Evolutionary conservation across 2,329 filamentous ascomycete species (phyloP).

Genomic region (Penicillium crustosum): DNA sequence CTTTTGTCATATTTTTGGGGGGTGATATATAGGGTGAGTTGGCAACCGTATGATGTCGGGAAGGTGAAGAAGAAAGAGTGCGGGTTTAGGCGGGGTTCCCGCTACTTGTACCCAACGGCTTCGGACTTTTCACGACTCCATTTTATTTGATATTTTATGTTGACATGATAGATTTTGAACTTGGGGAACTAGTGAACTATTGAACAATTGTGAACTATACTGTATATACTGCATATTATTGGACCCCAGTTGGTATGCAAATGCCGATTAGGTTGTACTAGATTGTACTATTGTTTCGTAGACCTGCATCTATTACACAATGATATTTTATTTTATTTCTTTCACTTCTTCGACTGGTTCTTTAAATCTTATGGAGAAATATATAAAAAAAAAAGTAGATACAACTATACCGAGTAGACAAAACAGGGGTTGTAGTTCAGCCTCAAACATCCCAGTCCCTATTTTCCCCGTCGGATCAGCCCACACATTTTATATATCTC

Average conservation of each 20-base stretch:
- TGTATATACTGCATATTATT: background rate
- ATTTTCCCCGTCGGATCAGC: constrained; percentile 8
- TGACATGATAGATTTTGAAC: background rate
- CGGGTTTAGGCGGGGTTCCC: constrained; percentile 12
- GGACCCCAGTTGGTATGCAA: background rate
- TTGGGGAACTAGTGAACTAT: background rate
- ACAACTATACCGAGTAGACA: too few relatives aligned
- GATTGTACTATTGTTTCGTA: background rate
- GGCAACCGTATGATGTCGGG: constrained; percentile 1
- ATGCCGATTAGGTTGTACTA: background rate
- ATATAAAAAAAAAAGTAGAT: too few relatives aligned
- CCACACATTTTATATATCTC: background rate
- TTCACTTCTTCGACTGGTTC: background rate
- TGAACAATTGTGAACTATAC: background rate
- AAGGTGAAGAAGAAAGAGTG: constrained; percentile 6
- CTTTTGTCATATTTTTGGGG: background rate
- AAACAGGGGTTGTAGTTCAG: background rate
- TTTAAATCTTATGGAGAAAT: background rate
- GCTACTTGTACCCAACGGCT: constrained; percentile 6
- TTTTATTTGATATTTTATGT: background rate
- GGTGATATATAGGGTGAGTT: background rate
- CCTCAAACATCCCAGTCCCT: background rate
- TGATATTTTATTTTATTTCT: background rate
- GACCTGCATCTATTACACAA: background rate
- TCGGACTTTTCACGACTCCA: constrained; percentile 1